Percentiles rank a stretch among this genome's conserved stretches.
phyloP scores from a whole-genome alignment of 306 rosid genomes.

The Acacia acuminata region DNA sequence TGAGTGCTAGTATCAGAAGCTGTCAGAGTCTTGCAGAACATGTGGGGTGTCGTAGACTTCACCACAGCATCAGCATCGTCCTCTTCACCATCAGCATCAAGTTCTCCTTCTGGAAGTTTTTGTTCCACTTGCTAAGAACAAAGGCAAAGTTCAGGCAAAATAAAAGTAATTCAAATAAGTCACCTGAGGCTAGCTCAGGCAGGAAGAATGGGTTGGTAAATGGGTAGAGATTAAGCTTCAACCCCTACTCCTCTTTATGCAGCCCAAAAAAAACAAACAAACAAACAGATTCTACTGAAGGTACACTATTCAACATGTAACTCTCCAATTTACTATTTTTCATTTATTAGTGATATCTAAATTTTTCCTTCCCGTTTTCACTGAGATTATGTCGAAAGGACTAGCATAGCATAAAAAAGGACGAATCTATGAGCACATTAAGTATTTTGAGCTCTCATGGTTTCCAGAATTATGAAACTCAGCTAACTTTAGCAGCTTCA shows the following conservation, averaged over 20 bases:
- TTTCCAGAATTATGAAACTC: background rate
- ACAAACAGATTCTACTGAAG: background rate
- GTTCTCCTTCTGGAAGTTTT: slow-evolving; percentile 55
- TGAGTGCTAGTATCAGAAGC: slow-evolving; percentile 99
- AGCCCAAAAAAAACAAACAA: background rate
- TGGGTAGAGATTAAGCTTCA: background rate
- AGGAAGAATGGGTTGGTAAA: background rate
- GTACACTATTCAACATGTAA: background rate
- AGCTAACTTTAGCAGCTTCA: slow-evolving; percentile 2
- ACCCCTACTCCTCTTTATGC: background rate
- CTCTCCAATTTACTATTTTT: background rate
- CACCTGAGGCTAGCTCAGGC: background rate
- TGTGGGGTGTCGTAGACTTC: slow-evolving; percentile 86
- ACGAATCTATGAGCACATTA: background rate
- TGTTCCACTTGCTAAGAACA: slow-evolving; percentile 54
- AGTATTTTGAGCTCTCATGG: background rate
- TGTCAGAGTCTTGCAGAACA: slow-evolving; percentile 99
- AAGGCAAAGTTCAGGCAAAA: slow-evolving; percentile 32
- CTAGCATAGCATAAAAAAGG: background rate
- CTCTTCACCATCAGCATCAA: slow-evolving; percentile 61
- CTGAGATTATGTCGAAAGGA: background rate
- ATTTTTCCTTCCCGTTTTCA: background rate
- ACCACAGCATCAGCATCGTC: slow-evolving; percentile 63
- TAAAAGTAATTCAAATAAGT: background rate
- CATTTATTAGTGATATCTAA: background rate